Evolutionary conservation across 805 yeast species (phyloP).

Genomic region (Komagataella pastoris): DNA sequence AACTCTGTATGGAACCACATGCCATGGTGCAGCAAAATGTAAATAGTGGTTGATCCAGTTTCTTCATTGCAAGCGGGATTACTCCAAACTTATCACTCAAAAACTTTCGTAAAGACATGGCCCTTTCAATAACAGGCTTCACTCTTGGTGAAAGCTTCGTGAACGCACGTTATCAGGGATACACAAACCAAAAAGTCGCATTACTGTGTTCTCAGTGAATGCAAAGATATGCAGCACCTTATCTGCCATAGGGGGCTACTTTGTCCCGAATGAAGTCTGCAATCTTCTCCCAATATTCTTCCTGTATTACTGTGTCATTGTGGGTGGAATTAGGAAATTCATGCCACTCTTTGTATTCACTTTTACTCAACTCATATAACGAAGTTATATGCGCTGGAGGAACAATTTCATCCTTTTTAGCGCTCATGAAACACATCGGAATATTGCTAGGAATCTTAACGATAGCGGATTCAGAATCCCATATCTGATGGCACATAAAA

Average conservation of each 20-base stretch:
- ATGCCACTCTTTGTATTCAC: constrained; percentile 36
- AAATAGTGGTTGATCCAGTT: no score
- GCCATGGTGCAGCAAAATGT: no score
- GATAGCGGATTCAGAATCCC: constrained; percentile 68
- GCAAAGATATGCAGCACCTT: constrained; percentile 1
- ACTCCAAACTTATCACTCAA: no score
- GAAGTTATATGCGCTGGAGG: constrained; percentile 74
- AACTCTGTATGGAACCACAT: no score
- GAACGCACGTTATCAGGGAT: no score
- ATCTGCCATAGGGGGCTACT: constrained; percentile 21
- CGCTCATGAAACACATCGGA: constrained; percentile 64
- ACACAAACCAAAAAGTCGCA: no score
- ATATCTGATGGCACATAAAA: constrained; percentile 57
- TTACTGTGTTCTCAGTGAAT: no score
- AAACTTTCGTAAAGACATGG: no score
- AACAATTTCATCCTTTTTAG: constrained; percentile 74
- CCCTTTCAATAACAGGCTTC: no score
- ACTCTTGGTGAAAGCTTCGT: no score
- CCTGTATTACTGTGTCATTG: constrained; percentile 70
- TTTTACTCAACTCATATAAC: constrained; percentile 38
- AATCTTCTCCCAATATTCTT: constrained; percentile 66
- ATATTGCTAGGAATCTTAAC: constrained; percentile 32
- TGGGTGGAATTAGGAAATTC: constrained; percentile 54
- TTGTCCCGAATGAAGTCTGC: constrained; percentile 36
- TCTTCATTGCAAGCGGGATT: no score